Evolutionary conservation across 495 filamentous ascomycete species (phyloP).

Genomic region (Neurospora sp.): DNA sequence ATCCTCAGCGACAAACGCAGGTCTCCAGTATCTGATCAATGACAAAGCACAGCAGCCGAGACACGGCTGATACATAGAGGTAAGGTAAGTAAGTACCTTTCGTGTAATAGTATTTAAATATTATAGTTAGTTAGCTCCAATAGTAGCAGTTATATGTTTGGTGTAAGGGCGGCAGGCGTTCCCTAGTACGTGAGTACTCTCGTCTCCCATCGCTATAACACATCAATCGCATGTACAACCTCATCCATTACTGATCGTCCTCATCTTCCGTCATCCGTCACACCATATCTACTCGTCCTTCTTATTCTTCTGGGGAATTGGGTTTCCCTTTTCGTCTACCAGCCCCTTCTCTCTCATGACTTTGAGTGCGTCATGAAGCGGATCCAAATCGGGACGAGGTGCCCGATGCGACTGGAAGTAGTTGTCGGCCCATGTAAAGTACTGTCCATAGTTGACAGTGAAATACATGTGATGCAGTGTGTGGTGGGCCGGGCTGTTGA

Average conservation of each 20-base stretch:
- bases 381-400: constrained; percentile 10
- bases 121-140: neutral
- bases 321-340: constrained; percentile 15
- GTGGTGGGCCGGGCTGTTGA: constrained; percentile 17
- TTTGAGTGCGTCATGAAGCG: constrained; percentile 8
- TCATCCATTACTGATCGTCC: neutral
- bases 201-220: neutral
- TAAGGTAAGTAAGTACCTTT: too few relatives aligned
- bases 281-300: constrained; percentile 2
- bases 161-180: neutral
- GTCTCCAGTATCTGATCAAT: neutral
- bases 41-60: neutral
- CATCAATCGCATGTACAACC: neutral
- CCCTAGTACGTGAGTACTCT: neutral
- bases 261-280: neutral
- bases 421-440: constrained; percentile 16
- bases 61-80: neutral
- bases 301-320: constrained; percentile 3
- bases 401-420: constrained; percentile 12
- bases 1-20: neutral
- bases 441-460: constrained; percentile 18
- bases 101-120: neutral
- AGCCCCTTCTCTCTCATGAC: constrained; percentile 15
- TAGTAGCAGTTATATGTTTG: neutral
- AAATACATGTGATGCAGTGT: constrained; percentile 18